A percentile compares a stretch with the other conserved stretches of the same genome.
These are phyloP conservation scores for Globisporangium ultimum DNA, from an alignment of 352 stramenopile species.

Conservation along the genomic window DNA sequence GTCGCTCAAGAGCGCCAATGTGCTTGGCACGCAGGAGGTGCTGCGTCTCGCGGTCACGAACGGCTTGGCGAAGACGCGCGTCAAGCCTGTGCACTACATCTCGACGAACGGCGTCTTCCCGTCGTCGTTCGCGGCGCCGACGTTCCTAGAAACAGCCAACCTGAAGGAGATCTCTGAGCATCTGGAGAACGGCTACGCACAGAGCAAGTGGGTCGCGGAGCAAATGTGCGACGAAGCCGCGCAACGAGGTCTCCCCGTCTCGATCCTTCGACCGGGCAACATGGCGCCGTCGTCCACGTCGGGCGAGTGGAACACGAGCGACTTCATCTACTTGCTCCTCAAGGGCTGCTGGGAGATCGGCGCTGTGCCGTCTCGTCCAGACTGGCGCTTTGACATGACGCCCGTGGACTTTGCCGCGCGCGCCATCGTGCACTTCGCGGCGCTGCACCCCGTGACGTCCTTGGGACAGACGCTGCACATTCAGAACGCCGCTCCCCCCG, in stretches of 20 bases:
- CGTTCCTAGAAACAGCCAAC: slow-evolving; percentile 48
- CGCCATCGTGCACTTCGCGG: slow-evolving; percentile 80
- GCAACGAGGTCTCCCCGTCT: slow-evolving; percentile 76
- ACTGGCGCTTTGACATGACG: slow-evolving; percentile 91
- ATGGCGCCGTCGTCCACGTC: slow-evolving; percentile 68
- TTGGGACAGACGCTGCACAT: slow-evolving; percentile 75
- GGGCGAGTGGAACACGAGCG: slow-evolving; percentile 81
- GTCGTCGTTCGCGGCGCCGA: slow-evolving; percentile 23
- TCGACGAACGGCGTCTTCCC: slow-evolving; percentile 92
- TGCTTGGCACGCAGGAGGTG: slow-evolving; percentile 88
- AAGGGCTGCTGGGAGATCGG: slow-evolving; percentile 67
- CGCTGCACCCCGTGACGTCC: slow-evolving; percentile 41
- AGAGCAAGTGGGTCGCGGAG: slow-evolving; percentile 92
- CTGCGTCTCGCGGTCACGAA: slow-evolving; percentile 85
- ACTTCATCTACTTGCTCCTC: slow-evolving; percentile 90
- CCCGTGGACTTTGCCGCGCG: slow-evolving; percentile 89
- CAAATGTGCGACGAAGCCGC: slow-evolving; percentile 80
- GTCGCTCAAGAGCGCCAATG: slow-evolving; percentile 84
- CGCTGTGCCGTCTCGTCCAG: slow-evolving; percentile 48
- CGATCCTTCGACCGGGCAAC: slow-evolving; percentile 88
- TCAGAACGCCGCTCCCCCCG: slow-evolving; percentile 46
- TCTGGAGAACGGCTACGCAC: slow-evolving; percentile 82
- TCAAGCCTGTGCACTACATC: slow-evolving; percentile 88
- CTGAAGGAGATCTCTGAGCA: slow-evolving; percentile 52
- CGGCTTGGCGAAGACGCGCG: slow-evolving; percentile 65